A percentile compares a stretch with the other conserved stretches of the same genome.
Conservation (phyloP, 1,284 basidiomycete species). For the Fomitopsis schrenkii region DNA sequence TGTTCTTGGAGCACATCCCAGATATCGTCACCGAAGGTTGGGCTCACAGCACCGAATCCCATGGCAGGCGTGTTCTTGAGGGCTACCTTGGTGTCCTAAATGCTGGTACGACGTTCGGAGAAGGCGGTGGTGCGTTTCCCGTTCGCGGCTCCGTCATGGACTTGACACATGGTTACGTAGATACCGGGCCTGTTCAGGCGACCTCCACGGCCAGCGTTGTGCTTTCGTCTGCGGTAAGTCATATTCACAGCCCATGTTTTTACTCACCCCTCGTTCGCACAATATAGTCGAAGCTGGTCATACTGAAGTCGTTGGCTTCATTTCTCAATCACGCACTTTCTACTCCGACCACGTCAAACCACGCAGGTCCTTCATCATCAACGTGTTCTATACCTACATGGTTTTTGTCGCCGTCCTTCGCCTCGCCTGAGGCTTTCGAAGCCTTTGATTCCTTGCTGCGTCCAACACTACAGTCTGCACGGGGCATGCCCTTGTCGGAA, state of each 20-base stretch:
- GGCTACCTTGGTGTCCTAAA: conserved; percentile 75
- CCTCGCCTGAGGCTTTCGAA: conserved; percentile 39
- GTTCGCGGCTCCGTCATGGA: not conserved
- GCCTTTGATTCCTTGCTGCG: conserved; percentile 41
- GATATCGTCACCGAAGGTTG: conserved; percentile 67
- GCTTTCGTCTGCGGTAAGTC: conserved; percentile 53
- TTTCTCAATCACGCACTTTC: conserved; percentile 21
- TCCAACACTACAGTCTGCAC: conserved; percentile 7
- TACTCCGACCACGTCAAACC: conserved; percentile 1
- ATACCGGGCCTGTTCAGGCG: conserved; percentile 41
- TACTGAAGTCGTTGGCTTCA: conserved; percentile 24
- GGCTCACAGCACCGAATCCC: conserved; percentile 43
- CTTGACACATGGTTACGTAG: conserved; percentile 6
- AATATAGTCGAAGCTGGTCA: conserved; percentile 44
- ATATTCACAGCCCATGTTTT: not conserved
- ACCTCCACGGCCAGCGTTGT: conserved; percentile 63
- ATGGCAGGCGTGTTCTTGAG: conserved; percentile 63
- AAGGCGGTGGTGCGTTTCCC: conserved; percentile 43
- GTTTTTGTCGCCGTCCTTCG: conserved; percentile 52
- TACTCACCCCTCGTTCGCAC: not conserved
- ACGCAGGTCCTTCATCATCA: conserved; percentile 6
- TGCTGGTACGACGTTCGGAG: conserved; percentile 58
- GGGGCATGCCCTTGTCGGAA: not conserved
- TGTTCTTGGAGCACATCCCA: conserved; percentile 76
- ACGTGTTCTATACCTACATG: conserved; percentile 34